phyloP scores from a whole-genome alignment of 1,139 yeast genomes.

The Kodamaea arcana region DNA sequence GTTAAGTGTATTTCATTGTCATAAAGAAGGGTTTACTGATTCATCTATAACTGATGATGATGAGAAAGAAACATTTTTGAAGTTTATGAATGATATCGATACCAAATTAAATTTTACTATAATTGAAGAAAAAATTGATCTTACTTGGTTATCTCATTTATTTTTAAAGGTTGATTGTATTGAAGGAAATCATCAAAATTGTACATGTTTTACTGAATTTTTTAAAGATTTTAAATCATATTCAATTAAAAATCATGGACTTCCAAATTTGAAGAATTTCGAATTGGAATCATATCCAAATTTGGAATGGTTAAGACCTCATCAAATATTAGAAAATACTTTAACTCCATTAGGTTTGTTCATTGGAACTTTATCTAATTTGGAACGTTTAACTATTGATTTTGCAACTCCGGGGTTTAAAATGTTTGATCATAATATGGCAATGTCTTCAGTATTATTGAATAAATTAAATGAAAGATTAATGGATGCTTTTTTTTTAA shows the following conservation, averaged over 20 bases:
- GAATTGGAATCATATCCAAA: constrained; percentile 35
- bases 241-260: constrained; percentile 21
- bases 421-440: constrained; percentile 34
- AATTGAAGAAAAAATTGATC: constrained; percentile 24
- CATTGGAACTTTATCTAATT: constrained; percentile 20
- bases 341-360: constrained; percentile 33
- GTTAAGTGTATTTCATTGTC: constrained; percentile 33
- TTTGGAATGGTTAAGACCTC: constrained; percentile 38
- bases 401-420: constrained; percentile 39
- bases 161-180: constrained; percentile 33
- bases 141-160: constrained; percentile 21
- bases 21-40: constrained; percentile 18
- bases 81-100: constrained; percentile 16
- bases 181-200: constrained; percentile 22
- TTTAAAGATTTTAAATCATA: constrained; percentile 25
- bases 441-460: constrained; percentile 26
- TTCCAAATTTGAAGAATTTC: constrained; percentile 29
- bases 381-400: constrained; percentile 28
- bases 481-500: constrained; percentile 35
- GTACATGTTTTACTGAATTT: constrained; percentile 31
- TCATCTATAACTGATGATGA: constrained; percentile 6
- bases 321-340: constrained; percentile 30
- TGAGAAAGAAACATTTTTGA: constrained; percentile 4
- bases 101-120: constrained; percentile 21
- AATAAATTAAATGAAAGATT: constrained; percentile 34